Percentiles rank a stretch among this genome's conserved stretches.
Conservation (phyloP, 495 filamentous ascomycete species). For the Rusavskia elegans region DNA sequence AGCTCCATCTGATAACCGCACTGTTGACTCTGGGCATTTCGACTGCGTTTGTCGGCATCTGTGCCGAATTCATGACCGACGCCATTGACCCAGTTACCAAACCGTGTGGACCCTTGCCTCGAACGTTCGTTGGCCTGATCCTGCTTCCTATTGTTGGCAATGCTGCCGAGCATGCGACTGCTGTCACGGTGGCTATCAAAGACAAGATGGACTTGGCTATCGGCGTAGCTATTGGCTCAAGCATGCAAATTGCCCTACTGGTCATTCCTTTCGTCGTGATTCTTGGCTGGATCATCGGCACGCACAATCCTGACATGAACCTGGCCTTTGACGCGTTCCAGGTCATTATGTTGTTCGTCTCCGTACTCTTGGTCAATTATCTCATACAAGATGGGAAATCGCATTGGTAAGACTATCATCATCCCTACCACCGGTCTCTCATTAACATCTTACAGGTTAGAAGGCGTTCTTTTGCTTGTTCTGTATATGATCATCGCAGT, state of each 20-base stretch:
- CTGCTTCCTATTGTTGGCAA: conserved; percentile 83
- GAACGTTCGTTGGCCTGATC: conserved; percentile 73
- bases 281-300: conserved; percentile 64
- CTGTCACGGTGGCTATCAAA: conserved; percentile 72
- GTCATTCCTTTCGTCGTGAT: conserved; percentile 65
- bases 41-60: conserved; percentile 71
- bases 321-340: conserved; percentile 73
- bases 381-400: conserved; percentile 50
- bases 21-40: conserved; percentile 50
- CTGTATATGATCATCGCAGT: conserved; percentile 60
- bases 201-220: conserved; percentile 86
- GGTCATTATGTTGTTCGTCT: conserved; percentile 61
- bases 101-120: conserved; percentile 33
- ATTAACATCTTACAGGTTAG: conserved; percentile 36
- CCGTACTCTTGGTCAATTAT: conserved; percentile 70
- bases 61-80: conserved; percentile 80
- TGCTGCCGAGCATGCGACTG: conserved; percentile 75
- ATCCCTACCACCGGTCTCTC: background rate
- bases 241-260: conserved; percentile 75
- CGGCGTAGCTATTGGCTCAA: conserved; percentile 69
- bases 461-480: conserved; percentile 58
- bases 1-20: conserved; percentile 53
- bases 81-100: conserved; percentile 57
- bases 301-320: conserved; percentile 41
- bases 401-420: conserved; percentile 25